A percentile compares a stretch with the other conserved stretches of the same genome.
These are phyloP conservation scores for Jasminum sambac DNA, from an alignment of 257 asterid species.

Conservation along the genomic window DNA sequence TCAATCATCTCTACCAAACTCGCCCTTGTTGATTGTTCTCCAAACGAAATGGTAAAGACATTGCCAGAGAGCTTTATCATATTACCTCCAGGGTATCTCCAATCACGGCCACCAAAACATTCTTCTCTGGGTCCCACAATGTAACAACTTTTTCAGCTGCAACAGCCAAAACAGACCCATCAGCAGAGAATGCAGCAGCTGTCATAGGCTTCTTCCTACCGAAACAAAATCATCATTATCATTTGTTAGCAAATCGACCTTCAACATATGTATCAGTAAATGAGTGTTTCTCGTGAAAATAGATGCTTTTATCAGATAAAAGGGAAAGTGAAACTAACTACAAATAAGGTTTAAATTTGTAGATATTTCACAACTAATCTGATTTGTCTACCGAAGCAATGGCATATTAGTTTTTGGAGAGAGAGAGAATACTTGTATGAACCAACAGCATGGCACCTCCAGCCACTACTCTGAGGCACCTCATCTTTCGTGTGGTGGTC, in stretches of 20 bases:
- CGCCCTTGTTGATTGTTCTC: no score
- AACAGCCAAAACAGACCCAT: conserved; percentile 92
- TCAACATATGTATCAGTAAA: not conserved
- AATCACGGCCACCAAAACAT: conserved; percentile 72
- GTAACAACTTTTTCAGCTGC: conserved; percentile 89
- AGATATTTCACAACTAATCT: not conserved
- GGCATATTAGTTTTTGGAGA: conserved; percentile 7
- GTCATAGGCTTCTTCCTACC: conserved; percentile 87
- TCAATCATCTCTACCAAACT: no score
- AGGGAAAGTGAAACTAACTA: not conserved
- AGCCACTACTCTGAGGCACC: conserved; percentile 53
- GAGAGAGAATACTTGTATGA: conserved; percentile 74
- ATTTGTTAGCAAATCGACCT: not conserved
- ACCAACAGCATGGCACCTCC: conserved; percentile 97
- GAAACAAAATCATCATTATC: conserved; percentile 19
- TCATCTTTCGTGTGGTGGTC: conserved; percentile 39
- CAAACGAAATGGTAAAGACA: not conserved
- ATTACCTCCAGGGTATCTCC: conserved; percentile 78
- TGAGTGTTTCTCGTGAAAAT: not conserved
- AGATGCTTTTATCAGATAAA: conserved; percentile 10
- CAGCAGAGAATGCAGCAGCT: conserved; percentile 78
- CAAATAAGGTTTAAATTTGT: not conserved
- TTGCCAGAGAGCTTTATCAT: conserved; percentile 12
- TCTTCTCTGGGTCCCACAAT: conserved; percentile 89
- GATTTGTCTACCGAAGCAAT: conserved; percentile 15